Conservation (phyloP, 2,329 filamentous ascomycete species). For the Pyrenochaeta sp. region DNA sequence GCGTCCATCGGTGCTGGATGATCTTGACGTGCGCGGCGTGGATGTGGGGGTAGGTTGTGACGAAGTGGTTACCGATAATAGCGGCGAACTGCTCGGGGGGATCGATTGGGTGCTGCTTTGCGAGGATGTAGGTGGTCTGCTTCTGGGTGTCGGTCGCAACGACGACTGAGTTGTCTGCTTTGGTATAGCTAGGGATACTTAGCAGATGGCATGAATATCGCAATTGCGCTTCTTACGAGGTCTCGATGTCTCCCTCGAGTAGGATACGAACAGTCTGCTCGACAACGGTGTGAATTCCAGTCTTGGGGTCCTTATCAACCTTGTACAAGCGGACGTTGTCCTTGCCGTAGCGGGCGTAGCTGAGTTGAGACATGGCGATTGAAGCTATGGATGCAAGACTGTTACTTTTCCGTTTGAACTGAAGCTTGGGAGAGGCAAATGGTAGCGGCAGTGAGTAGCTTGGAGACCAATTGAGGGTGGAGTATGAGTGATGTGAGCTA, state of each 20-base stretch:
- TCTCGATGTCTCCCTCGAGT: slow-evolving; percentile 90
- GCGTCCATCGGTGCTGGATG: slow-evolving; percentile 87
- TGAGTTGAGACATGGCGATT: slow-evolving; percentile 56
- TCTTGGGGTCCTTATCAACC: slow-evolving; percentile 79
- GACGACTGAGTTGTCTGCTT: slow-evolving; percentile 91
- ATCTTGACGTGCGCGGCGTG: slow-evolving; percentile 82
- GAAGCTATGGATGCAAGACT: background rate
- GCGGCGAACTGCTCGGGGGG: slow-evolving; percentile 92
- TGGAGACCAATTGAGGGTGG: slow-evolving; percentile 13
- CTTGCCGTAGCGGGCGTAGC: slow-evolving; percentile 81
- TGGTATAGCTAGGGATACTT: slow-evolving; percentile 74
- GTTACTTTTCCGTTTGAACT: background rate
- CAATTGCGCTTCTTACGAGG: slow-evolving; percentile 65
- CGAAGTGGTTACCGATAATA: slow-evolving; percentile 86
- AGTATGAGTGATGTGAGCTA: slow-evolving; percentile 18
- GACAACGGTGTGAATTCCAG: slow-evolving; percentile 82
- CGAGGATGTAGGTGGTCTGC: slow-evolving; percentile 88
- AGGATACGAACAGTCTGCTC: slow-evolving; percentile 96
- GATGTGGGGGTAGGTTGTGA: slow-evolving; percentile 89
- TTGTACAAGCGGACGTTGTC: slow-evolving; percentile 99
- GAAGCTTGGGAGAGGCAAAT: background rate
- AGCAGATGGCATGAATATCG: slow-evolving; percentile 11
- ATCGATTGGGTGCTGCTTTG: slow-evolving; percentile 90
- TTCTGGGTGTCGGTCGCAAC: slow-evolving; percentile 98
- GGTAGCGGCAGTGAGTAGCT: slow-evolving; percentile 4